Evolutionary conservation across 306 rosid species (phyloP).

Genomic region (Cucumis hystrix): DNA sequence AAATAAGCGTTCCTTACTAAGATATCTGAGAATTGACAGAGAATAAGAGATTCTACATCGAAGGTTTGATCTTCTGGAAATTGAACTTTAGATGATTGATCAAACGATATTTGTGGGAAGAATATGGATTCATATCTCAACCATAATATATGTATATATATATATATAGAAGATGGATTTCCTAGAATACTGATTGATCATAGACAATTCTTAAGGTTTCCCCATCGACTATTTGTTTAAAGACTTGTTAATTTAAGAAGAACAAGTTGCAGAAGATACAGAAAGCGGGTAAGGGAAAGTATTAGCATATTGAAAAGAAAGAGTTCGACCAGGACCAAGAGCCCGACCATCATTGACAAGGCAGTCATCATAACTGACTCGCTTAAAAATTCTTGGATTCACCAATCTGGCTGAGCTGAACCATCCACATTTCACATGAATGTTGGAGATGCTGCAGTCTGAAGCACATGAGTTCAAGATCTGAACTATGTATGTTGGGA

Average conservation of each 20-base stretch:
- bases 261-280: slow-evolving; percentile 36
- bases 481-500: slow-evolving; percentile 35
- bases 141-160: background rate
- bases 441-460: slow-evolving; percentile 38
- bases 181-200: background rate
- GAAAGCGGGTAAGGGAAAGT: slow-evolving; percentile 35
- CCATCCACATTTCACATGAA: slow-evolving; percentile 50
- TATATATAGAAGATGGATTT: background rate
- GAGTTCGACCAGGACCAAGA: slow-evolving; percentile 26
- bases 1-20: background rate
- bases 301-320: slow-evolving; percentile 52
- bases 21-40: background rate
- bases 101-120: background rate
- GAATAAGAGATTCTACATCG: background rate
- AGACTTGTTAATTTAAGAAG: background rate
- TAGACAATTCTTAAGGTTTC: background rate
- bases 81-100: background rate
- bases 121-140: background rate
- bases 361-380: slow-evolving; percentile 39
- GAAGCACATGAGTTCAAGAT: slow-evolving; percentile 30
- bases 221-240: background rate
- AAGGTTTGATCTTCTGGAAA: background rate
- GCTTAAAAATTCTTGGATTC: slow-evolving; percentile 31
- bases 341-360: slow-evolving; percentile 34
- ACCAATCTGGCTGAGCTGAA: slow-evolving; percentile 50